These are phyloP conservation scores for Talaromyces liani DNA, from an alignment of 495 filamentous ascomycete species.

Conservation along the genomic window DNA sequence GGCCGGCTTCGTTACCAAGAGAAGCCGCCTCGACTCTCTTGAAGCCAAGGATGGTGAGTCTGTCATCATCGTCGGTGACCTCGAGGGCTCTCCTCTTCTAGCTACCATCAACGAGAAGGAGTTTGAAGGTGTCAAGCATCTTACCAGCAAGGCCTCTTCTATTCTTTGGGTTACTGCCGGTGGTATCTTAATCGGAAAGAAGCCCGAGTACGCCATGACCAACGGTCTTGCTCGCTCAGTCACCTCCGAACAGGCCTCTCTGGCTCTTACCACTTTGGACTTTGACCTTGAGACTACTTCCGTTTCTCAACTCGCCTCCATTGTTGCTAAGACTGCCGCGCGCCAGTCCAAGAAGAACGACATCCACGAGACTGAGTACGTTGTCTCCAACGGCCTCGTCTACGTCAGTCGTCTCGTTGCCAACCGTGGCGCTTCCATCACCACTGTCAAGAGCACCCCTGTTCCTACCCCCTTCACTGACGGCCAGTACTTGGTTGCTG, in stretches of 20 bases:
- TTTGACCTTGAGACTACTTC: slow-evolving; percentile 15
- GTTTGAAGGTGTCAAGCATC: slow-evolving; percentile 18
- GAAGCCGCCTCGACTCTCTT: background rate
- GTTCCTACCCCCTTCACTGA: slow-evolving; percentile 12
- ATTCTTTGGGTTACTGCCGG: slow-evolving; percentile 28
- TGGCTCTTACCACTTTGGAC: slow-evolving; percentile 21
- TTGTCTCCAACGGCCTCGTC: background rate
- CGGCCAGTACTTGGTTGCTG: slow-evolving; percentile 16
- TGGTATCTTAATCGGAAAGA: slow-evolving; percentile 15
- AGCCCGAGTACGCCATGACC: slow-evolving; percentile 22
- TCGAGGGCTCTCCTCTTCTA: slow-evolving; percentile 15
- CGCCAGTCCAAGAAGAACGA: background rate
- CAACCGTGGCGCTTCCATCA: slow-evolving; percentile 14
- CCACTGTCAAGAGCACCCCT: slow-evolving; percentile 19
- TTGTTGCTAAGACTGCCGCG: background rate
- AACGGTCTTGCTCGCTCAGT: slow-evolving; percentile 26
- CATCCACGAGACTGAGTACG: background rate
- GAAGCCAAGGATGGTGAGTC: background rate
- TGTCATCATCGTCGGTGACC: background rate
- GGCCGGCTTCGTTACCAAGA: background rate
- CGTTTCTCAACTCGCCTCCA: background rate
- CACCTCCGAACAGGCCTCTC: slow-evolving; percentile 29
- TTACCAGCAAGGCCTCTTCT: slow-evolving; percentile 21
- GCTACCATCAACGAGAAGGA: slow-evolving; percentile 18
- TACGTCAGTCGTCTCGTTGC: slow-evolving; percentile 2